A percentile compares a stretch with the other conserved stretches of the same genome.
Conservation (phyloP, 192 early-diverging fungal genomes). For the Rhizophagus sp. region DNA sequence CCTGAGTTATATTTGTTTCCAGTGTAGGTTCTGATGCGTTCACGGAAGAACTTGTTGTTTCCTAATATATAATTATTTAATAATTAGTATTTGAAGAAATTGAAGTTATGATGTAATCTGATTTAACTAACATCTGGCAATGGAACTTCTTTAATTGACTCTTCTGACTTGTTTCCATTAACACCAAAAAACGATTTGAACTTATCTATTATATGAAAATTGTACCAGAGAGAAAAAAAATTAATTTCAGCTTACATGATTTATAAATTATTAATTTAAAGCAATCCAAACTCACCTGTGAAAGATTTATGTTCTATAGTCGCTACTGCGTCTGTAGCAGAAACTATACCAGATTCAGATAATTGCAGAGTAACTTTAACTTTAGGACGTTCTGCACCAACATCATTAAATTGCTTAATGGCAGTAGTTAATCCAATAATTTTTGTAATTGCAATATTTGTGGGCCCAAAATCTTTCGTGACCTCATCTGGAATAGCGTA, state of each 20-base stretch:
- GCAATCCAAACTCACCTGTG: conserved; percentile 28
- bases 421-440: conserved; percentile 73
- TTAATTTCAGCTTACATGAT: not conserved
- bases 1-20: conserved; percentile 35
- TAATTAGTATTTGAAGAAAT: not conserved
- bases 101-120: not conserved
- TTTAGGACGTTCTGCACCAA: conserved; percentile 65
- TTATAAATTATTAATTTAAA: not conserved
- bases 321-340: conserved; percentile 63
- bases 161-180: conserved; percentile 40
- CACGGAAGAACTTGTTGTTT: conserved; percentile 17
- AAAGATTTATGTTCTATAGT: conserved; percentile 44
- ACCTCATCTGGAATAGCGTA: conserved; percentile 46
- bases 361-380: conserved; percentile 83
- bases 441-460: conserved; percentile 60
- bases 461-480: conserved; percentile 32
- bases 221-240: conserved; percentile 27
- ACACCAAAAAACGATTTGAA: conserved; percentile 67
- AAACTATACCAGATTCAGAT: conserved; percentile 74
- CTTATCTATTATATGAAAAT: conserved; percentile 47
- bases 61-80: not conserved
- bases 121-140: conserved; percentile 11
- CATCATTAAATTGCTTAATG: conserved; percentile 63
- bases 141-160: conserved; percentile 27
- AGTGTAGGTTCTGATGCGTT: conserved; percentile 46